These are phyloP conservation scores for Nannochloropsis gaditana DNA, from an alignment of 108 stramenopile species.

Conservation along the genomic window DNA sequence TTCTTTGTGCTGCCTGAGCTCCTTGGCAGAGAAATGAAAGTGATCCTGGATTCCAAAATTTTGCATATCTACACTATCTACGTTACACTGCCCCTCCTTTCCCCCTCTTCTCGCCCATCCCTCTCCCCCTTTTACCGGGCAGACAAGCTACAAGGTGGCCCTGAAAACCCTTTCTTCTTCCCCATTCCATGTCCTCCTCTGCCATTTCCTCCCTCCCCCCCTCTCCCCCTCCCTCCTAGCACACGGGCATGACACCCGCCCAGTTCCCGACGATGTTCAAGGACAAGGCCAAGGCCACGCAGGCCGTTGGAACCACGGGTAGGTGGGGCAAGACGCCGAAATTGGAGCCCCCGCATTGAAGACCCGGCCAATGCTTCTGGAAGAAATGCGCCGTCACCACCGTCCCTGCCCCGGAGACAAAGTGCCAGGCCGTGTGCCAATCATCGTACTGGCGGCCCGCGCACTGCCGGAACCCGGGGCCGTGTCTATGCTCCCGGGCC, in stretches of 20 bases:
- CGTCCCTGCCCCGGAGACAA: conserved; percentile 15
- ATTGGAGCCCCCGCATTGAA: conserved; percentile 26
- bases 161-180: no score
- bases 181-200: not conserved
- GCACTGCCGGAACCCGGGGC: not conserved
- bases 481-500: not conserved
- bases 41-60: no score
- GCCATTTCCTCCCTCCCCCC: not conserved
- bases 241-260: conserved; percentile 34
- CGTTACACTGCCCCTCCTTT: no score
- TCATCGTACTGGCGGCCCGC: not conserved
- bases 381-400: conserved; percentile 35
- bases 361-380: conserved; percentile 30
- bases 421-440: not conserved
- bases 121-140: no score
- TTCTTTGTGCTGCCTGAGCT: no score
- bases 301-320: conserved; percentile 39
- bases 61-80: no score
- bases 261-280: conserved; percentile 39
- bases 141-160: no score
- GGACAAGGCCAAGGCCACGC: conserved; percentile 1
- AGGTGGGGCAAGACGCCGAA: conserved; percentile 31
- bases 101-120: no score
- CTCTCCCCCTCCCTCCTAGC: conserved; percentile 22
- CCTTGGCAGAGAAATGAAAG: no score